Evolutionary conservation across 495 filamentous ascomycete species (phyloP).

Genomic region (Penicillium subrubescens): DNA sequence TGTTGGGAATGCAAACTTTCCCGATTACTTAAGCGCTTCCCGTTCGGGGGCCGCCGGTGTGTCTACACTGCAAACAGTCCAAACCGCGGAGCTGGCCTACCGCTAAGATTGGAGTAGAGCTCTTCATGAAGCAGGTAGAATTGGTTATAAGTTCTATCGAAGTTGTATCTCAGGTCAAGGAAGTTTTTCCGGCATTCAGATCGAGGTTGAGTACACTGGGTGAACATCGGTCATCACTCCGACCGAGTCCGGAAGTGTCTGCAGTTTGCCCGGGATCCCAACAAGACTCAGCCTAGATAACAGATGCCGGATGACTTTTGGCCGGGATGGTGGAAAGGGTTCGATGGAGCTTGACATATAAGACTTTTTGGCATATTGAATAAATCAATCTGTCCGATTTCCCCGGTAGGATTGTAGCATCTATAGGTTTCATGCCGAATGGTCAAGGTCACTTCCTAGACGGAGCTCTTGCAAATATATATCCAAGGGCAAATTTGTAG

Average conservation of each 20-base stretch:
- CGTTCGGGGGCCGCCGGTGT: constrained; percentile 42
- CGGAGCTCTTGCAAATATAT: too few relatives aligned
- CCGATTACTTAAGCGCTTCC: constrained; percentile 41
- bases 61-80: constrained; percentile 33
- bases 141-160: too few relatives aligned
- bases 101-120: background rate
- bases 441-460: too few relatives aligned
- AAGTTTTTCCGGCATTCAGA: background rate
- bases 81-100: constrained; percentile 28
- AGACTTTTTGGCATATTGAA: background rate
- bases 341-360: background rate
- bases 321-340: background rate
- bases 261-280: background rate
- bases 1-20: constrained; percentile 48
- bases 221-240: background rate
- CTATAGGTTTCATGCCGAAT: too few relatives aligned
- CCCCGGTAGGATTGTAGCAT: too few relatives aligned
- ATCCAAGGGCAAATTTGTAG: too few relatives aligned
- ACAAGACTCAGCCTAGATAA: background rate
- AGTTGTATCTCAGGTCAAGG: background rate
- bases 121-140: background rate
- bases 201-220: background rate
- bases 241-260: background rate
- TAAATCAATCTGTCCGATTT: background rate
- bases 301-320: background rate